A percentile compares a stretch with the other conserved stretches of the same genome.
Evolutionary conservation across 2,329 filamentous ascomycete genomes (phyloP).

Genomic region (Ceratocystis variospora): DNA sequence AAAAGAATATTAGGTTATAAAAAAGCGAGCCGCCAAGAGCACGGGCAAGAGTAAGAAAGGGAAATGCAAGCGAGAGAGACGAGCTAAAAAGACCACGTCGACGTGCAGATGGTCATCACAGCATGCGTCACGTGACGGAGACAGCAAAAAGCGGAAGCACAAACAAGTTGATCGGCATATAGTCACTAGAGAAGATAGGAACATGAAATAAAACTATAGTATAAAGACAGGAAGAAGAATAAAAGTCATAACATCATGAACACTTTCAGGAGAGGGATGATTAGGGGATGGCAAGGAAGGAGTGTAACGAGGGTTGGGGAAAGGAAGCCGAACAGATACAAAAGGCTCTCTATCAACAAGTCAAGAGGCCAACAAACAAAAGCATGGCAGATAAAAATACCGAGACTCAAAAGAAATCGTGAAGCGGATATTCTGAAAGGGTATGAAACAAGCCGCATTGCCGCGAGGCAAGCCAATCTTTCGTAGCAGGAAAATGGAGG

Average conservation of each 20-base stretch:
- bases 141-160: not conserved
- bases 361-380: conserved; percentile 6
- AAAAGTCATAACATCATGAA: conserved; percentile 15
- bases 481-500: conserved; percentile 2
- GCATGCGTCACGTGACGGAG: not conserved
- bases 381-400: not conserved
- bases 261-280: not conserved
- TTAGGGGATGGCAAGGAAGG: not conserved
- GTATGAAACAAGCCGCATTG: conserved; percentile 5
- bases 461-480: conserved; percentile 11
- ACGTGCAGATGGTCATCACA: not conserved
- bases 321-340: not conserved
- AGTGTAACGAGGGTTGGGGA: not conserved
- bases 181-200: not conserved
- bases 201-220: not conserved
- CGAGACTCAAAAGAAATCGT: conserved; percentile 7
- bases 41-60: not conserved
- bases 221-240: conserved; percentile 6
- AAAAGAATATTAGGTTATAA: not conserved
- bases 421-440: conserved; percentile 10
- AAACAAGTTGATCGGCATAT: not conserved
- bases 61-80: not conserved
- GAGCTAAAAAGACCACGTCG: not conserved
- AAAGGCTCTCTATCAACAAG: conserved; percentile 1
- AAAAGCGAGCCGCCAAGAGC: not conserved